Conservation (phyloP, 441 rosid species). For the Bruguiera hainesii region DNA sequence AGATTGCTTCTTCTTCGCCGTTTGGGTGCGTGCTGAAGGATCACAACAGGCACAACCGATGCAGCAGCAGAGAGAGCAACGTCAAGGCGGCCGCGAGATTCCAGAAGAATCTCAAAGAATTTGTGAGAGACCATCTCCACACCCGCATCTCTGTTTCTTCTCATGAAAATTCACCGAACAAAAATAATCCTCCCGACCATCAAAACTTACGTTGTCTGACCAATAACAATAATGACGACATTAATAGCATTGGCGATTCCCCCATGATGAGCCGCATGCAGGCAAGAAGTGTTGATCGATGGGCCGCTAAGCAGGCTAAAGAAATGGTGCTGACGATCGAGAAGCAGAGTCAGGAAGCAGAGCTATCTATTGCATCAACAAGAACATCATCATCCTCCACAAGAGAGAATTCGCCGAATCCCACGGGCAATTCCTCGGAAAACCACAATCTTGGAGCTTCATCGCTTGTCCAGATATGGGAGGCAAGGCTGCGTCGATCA, state of each 20-base stretch:
- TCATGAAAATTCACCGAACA: constrained; percentile 19
- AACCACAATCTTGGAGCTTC: constrained; percentile 51
- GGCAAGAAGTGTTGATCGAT: constrained; percentile 35
- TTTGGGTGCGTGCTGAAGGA: constrained; percentile 63
- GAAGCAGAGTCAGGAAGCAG: constrained; percentile 38
- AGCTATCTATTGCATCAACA: constrained; percentile 12
- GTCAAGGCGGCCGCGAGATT: constrained; percentile 33
- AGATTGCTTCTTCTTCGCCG: constrained; percentile 54
- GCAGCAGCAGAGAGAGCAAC: constrained; percentile 35
- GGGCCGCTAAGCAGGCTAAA: constrained; percentile 47
- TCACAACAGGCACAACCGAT: constrained; percentile 42
- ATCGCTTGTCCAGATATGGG: constrained; percentile 93
- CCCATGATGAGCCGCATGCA: constrained; percentile 19
- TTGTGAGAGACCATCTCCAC: constrained; percentile 60
- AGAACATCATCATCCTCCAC: constrained; percentile 8
- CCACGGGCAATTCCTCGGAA: constrained; percentile 13
- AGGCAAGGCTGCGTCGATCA: constrained; percentile 46
- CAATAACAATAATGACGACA: background rate
- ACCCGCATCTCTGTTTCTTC: constrained; percentile 32
- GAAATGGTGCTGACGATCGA: constrained; percentile 37
- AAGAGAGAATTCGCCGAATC: constrained; percentile 15
- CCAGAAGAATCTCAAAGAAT: constrained; percentile 60
- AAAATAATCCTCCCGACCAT: background rate
- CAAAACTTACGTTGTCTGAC: constrained; percentile 7
- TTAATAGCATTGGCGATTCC: background rate